These are phyloP conservation scores for Trichomonas tenax DNA, from an alignment of 208 protist genomes.

Conservation along the genomic window DNA sequence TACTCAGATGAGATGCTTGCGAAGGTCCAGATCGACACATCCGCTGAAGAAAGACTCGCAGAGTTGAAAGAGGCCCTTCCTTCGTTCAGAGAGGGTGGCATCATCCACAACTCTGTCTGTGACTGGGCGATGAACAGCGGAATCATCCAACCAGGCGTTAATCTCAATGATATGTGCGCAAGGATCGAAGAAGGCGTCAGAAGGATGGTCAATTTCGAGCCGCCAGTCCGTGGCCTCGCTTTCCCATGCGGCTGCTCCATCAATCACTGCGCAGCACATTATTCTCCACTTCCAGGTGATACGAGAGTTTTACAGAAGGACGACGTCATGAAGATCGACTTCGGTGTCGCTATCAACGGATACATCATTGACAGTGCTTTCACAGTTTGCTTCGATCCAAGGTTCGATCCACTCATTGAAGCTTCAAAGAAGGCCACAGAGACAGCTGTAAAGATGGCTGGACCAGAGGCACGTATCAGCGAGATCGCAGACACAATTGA, in stretches of 20 bases:
- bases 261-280: conserved; percentile 49
- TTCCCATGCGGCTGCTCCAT: conserved; percentile 51
- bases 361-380: conserved; percentile 50
- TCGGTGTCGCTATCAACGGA: conserved; percentile 51
- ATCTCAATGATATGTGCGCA: background rate
- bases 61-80: background rate
- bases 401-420: conserved; percentile 78
- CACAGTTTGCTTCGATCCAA: conserved; percentile 73
- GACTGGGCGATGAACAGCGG: background rate
- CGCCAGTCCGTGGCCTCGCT: conserved; percentile 30
- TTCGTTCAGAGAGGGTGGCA: background rate
- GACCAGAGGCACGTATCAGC: conserved; percentile 42
- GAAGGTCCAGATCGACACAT: background rate
- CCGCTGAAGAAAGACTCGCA: background rate
- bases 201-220: background rate
- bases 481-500: conserved; percentile 47
- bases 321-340: conserved; percentile 51
- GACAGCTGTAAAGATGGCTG: conserved; percentile 66
- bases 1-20: background rate
- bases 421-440: conserved; percentile 88
- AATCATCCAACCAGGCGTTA: background rate
- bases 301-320: conserved; percentile 35
- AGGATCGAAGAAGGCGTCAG: background rate
- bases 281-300: conserved; percentile 47
- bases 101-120: background rate